Percentiles rank a stretch among this genome's conserved stretches.
Conservation (phyloP, 257 asterid species). For the Knoxia roxburghii region DNA sequence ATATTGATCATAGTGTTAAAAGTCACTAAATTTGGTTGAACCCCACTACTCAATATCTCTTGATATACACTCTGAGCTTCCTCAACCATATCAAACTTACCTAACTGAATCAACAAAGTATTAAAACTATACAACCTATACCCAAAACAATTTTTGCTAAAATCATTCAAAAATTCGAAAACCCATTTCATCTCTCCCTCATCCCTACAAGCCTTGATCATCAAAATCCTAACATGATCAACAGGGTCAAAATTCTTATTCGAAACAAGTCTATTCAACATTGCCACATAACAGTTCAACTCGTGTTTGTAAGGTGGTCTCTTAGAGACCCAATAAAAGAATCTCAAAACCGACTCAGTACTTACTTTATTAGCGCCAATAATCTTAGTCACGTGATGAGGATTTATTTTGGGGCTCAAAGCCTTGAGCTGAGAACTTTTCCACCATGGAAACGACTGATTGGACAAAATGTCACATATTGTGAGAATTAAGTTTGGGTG, state of each 20-base stretch:
- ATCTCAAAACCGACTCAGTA: constrained; percentile 50
- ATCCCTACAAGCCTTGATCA: constrained; percentile 62
- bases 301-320: constrained; percentile 74
- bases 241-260: constrained; percentile 55
- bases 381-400: constrained; percentile 52
- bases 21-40: constrained; percentile 59
- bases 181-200: constrained; percentile 51
- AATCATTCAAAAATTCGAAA: constrained; percentile 50
- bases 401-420: constrained; percentile 48
- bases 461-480: constrained; percentile 51
- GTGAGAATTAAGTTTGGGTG: constrained; percentile 32
- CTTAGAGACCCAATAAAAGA: constrained; percentile 83
- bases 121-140: constrained; percentile 62
- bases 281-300: constrained; percentile 57
- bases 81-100: constrained; percentile 61
- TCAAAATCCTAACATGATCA: constrained; percentile 68
- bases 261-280: constrained; percentile 67
- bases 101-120: constrained; percentile 79
- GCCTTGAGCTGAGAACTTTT: constrained; percentile 51
- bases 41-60: constrained; percentile 48
- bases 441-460: constrained; percentile 47
- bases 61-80: constrained; percentile 49
- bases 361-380: constrained; percentile 31
- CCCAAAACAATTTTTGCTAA: constrained; percentile 36
- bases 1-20: constrained; percentile 79